phyloP scores from a whole-genome alignment of 345 rosid species.

The Odontarrhena argentea region DNA sequence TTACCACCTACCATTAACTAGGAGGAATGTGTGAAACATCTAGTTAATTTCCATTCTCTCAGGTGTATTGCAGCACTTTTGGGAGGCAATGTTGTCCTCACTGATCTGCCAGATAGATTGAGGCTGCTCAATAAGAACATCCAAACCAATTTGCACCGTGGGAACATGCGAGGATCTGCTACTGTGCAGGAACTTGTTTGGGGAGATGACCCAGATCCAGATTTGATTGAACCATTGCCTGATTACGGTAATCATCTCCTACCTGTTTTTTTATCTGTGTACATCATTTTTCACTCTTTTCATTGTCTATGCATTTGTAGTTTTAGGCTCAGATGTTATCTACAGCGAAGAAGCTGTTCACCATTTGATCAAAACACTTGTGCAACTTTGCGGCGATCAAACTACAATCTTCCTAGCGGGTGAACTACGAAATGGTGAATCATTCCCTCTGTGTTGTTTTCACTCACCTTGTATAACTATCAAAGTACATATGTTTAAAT shows the following conservation, averaged over 20 bases:
- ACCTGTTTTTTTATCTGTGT: slow-evolving; percentile 4
- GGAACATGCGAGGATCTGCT: slow-evolving; percentile 62
- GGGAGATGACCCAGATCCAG: slow-evolving; percentile 71
- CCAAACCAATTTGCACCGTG: slow-evolving; percentile 57
- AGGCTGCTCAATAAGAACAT: slow-evolving; percentile 76
- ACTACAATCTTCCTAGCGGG: slow-evolving; percentile 82
- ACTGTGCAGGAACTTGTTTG: slow-evolving; percentile 67
- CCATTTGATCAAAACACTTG: slow-evolving; percentile 72
- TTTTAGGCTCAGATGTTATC: slow-evolving; percentile 88
- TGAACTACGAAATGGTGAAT: slow-evolving; percentile 75
- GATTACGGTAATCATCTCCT: slow-evolving; percentile 58
- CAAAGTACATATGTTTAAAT: background rate
- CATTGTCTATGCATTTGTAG: slow-evolving; percentile 39
- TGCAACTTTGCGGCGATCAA: slow-evolving; percentile 61
- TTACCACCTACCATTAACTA: background rate
- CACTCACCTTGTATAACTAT: background rate
- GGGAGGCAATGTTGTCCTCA: slow-evolving; percentile 77
- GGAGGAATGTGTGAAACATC: background rate
- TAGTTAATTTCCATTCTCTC: slow-evolving; percentile 29
- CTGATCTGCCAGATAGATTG: slow-evolving; percentile 89
- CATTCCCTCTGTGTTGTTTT: slow-evolving; percentile 22
- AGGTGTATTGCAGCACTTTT: slow-evolving; percentile 86
- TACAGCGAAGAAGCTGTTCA: slow-evolving; percentile 81
- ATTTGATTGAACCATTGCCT: slow-evolving; percentile 66
- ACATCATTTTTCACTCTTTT: background rate